These are phyloP conservation scores for Plantago coronopus DNA, from an alignment of 305 asterid species.

Conservation along the genomic window DNA sequence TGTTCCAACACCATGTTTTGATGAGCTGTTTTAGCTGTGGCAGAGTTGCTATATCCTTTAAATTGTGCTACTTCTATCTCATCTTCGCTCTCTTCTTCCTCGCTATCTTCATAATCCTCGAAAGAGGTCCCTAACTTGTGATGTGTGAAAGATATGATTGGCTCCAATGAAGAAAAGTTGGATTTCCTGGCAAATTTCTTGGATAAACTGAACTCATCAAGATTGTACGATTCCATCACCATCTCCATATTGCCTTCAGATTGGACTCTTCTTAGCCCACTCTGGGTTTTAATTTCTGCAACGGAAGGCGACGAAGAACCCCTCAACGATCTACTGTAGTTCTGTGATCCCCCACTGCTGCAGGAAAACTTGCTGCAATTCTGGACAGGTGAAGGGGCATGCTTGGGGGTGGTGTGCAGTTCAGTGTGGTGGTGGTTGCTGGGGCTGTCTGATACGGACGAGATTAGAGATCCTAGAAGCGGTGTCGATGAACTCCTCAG, in stretches of 20 bases:
- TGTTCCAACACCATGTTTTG: conserved; percentile 22
- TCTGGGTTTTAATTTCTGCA: conserved; percentile 20
- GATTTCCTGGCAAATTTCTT: conserved; percentile 27
- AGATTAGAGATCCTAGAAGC: conserved; percentile 64
- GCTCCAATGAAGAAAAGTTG: conserved; percentile 36
- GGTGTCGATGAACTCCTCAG: conserved; percentile 88
- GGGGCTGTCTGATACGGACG: conserved; percentile 58
- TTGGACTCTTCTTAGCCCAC: conserved; percentile 58
- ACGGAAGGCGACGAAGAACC: conserved; percentile 54
- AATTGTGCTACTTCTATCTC: conserved; percentile 20
- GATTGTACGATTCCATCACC: conserved; percentile 20
- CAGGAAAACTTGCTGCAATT: conserved; percentile 32
- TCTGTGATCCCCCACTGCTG: conserved; percentile 28
- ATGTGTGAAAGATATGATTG: conserved; percentile 51
- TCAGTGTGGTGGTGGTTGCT: conserved; percentile 27
- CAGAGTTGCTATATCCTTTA: conserved; percentile 7
- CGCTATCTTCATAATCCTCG: conserved; percentile 30
- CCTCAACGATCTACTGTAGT: conserved; percentile 27
- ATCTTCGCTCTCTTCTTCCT: conserved; percentile 34
- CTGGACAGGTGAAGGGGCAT: conserved; percentile 30
- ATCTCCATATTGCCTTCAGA: conserved; percentile 79
- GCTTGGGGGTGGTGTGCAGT: conserved; percentile 27
- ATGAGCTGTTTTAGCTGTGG: too few species aligned
- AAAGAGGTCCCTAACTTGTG: conserved; percentile 17
- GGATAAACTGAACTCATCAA: conserved; percentile 43